Base-by-base conservation (phyloP, 2,329 filamentous ascomycete genomes). In the Podosphaera leucotricha region DNA sequence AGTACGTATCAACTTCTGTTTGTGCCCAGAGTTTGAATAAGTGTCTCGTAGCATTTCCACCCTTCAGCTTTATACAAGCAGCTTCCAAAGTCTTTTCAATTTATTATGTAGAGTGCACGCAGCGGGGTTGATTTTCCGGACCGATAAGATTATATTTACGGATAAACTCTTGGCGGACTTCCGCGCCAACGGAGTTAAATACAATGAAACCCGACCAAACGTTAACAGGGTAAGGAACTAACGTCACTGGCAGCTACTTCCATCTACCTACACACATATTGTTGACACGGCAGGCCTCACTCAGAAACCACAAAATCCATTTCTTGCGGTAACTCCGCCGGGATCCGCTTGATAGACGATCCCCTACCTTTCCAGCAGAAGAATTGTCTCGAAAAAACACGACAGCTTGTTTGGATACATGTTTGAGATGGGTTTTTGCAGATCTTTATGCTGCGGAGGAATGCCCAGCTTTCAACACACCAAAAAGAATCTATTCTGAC, bases 361-460 rank as follows among this genome's bases (percentile, higher is more conserved):
- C 28, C 28, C 28, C 28, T 33, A 33, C 6, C 28, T 11, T 21
- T 24, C 10, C 24, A 42, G 15, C 18, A 42, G 2, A 13, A 33
- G 5, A 38, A 20, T 44, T 16, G 38, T 44, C 16, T 20, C 43
- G 36, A 33, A 33, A n/a, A 18, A 44, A 7, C 18, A 30, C 13
- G n/a, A 39, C 20, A 8, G 38, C 16, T 30, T 54, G 52, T 53
- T 50, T 55, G 53, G 54, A 54, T 53, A 53, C 41, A 43, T 47
- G 41, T 44, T 51, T 36, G 51, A 51, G 63, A 78, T 78, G 74
- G 73, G 68, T 59, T 63, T 66, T 63, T 71, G 69, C 62, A 67
- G 66, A 60, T 72, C 70, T 51, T 72, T 70, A 52, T 77, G 72
- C 64, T 77, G 72, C 60, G 70, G 68, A 64, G 65, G 67, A 42